phyloP scores from a whole-genome alignment of 2,329 filamentous ascomycete genomes.

The Fusarium chuoi region DNA sequence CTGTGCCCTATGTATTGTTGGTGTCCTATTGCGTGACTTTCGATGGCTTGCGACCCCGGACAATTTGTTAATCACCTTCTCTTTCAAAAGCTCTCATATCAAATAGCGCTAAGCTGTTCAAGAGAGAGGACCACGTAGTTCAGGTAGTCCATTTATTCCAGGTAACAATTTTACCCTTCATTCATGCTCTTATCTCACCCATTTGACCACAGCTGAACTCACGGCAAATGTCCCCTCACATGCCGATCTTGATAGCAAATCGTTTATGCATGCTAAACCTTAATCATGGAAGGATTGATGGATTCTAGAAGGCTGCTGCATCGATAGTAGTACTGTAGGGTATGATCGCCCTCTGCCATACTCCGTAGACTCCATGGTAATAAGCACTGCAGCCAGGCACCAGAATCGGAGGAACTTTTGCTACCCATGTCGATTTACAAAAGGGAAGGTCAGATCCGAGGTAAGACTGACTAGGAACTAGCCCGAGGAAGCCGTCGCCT shows the following conservation, averaged over 20 bases:
- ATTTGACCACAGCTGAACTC: accelerated
- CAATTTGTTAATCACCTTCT: background rate
- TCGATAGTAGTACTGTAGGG: background rate
- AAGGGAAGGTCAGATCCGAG: background rate
- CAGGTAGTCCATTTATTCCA: accelerated
- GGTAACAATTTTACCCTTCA: accelerated
- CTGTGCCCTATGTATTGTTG: background rate
- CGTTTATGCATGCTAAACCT: background rate
- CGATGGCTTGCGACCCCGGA: background rate
- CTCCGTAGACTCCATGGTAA: background rate
- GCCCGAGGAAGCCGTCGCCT: background rate
- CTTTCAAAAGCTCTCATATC: background rate
- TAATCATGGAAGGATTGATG: background rate
- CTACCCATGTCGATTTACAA: background rate
- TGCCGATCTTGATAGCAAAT: background rate
- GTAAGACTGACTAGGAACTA: background rate
- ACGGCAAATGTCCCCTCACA: background rate
- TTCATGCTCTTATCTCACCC: background rate
- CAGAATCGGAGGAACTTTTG: background rate
- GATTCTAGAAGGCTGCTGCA: background rate
- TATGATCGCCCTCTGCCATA: background rate
- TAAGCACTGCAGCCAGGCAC: background rate
- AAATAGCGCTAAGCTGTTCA: background rate
- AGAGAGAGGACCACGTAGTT: background rate
- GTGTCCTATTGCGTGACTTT: background rate